Base-by-base conservation (phyloP, 768 basidiomycete species). In the Kwoniella shandongensis region DNA sequence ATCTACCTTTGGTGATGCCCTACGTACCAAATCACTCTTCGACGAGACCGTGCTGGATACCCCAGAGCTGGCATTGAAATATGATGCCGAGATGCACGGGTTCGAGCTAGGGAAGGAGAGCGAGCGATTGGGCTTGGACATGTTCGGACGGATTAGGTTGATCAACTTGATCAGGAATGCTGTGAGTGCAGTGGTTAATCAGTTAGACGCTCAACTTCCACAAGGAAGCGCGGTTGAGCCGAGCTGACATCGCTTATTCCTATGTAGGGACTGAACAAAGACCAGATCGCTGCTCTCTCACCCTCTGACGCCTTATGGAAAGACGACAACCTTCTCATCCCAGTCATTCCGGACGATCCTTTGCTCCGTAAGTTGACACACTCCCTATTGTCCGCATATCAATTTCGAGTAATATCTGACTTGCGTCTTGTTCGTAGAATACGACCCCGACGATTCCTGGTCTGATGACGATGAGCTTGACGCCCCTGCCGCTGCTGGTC, bases 271-370 rank as follows among this genome's bases (percentile, higher is more conserved):
- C 18, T 58, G 23, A 46, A 46, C 20, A 58, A 58, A 46, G 56
- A 50, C 18, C 56, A 58, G 35, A 58, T 58, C 20, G 42, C 35
- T 2, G 56, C 49, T 17, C 44, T 58, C 32, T 45, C 40, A 2
- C 42, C 56, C 20, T 72, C 76, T 0, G 88, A 89, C 71, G 50
- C 80, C 0, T 82, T 90, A 65, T 83, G 93, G 59, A 72, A 79
- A 12, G 83, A 85, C 7, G 93, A 98, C 69, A 83, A 83, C 53
- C 89, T 89, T 69, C 83, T 98, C 20, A 82, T 83, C 38, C 94
- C 94, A 1, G 84, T 83, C 26, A 63, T 96, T 40, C 86, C 88
- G 67, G 87, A 92, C 66, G 94, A 97, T 72, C 88, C 91, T 1
- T 77, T 96, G 12, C 85, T 98, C 22, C 89, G 94, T 96, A 68